These are phyloP conservation scores for Schizosaccharomyces japonicus DNA, from an alignment of 805 yeast genomes.

Conservation along the genomic window DNA sequence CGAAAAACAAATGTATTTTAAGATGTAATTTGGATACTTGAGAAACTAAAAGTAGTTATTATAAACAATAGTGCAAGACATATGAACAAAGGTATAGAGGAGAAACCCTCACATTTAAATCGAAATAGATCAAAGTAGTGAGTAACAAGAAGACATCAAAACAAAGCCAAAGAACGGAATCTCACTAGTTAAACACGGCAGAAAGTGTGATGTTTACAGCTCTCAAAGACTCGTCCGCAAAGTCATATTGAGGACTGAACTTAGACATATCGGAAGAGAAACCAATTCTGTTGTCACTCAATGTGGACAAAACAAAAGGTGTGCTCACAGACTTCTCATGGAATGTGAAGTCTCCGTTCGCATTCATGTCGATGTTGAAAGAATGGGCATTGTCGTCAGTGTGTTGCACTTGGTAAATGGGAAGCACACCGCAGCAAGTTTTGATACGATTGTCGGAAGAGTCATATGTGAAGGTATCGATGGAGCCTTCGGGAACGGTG, in stretches of 20 bases:
- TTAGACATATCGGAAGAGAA: not conserved
- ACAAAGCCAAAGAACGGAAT: too few species aligned
- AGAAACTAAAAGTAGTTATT: too few species aligned
- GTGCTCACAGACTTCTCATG: not conserved
- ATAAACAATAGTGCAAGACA: too few species aligned
- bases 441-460: not conserved
- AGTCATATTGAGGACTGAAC: not conserved
- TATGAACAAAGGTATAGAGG: too few species aligned
- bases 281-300: not conserved
- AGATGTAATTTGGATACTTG: too few species aligned
- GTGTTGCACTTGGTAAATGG: not conserved
- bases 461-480: not conserved
- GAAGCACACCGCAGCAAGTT: not conserved
- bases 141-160: too few species aligned
- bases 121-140: too few species aligned
- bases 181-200: too few species aligned
- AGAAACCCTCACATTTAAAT: too few species aligned
- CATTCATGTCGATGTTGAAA: not conserved
- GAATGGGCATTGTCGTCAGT: not conserved
- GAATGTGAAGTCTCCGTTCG: not conserved
- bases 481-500: not conserved
- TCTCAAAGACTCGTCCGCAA: too few species aligned
- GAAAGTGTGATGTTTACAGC: too few species aligned
- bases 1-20: too few species aligned
- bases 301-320: not conserved